Evolutionary conservation across 768 basidiomycete species (phyloP).

Genomic region (Kwoniella botswanensis): DNA sequence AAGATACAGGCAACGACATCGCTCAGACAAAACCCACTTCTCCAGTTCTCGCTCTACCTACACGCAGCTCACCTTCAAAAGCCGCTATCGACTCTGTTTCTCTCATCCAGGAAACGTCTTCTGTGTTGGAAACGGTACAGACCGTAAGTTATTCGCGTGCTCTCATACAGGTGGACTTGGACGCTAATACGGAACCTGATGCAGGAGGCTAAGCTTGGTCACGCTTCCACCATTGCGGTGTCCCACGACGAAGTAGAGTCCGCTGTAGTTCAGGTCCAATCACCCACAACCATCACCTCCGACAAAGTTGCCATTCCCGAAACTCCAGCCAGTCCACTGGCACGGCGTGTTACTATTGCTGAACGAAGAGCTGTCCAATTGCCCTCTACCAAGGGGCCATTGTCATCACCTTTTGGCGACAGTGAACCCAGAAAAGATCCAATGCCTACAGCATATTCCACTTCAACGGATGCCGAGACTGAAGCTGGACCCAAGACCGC

Average conservation of each 20-base stretch:
- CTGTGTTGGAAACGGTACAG: not conserved
- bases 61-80: not conserved
- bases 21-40: not conserved
- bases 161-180: not conserved
- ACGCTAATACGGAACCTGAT: not conserved
- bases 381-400: constrained; percentile 31
- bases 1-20: not conserved
- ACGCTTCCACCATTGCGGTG: not conserved
- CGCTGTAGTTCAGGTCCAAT: not conserved
- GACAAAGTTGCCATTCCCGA: not conserved
- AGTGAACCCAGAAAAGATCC: constrained; percentile 29
- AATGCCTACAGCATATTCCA: constrained; percentile 42
- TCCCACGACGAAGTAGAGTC: not conserved
- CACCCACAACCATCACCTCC: not conserved
- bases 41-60: not conserved
- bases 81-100: not conserved
- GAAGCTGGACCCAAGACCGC: constrained; percentile 36
- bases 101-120: not conserved
- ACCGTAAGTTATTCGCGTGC: not conserved
- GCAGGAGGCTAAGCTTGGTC: not conserved
- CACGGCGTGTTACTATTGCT: constrained; percentile 39
- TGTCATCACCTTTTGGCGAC: constrained; percentile 46
- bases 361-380: constrained; percentile 42
- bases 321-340: constrained; percentile 11
- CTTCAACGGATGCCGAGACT: constrained; percentile 46